Evolutionary conservation across 441 rosid species (phyloP), one percentile per base, ranked within the genome.

Genomic region (Viola pubescens): DNA sequence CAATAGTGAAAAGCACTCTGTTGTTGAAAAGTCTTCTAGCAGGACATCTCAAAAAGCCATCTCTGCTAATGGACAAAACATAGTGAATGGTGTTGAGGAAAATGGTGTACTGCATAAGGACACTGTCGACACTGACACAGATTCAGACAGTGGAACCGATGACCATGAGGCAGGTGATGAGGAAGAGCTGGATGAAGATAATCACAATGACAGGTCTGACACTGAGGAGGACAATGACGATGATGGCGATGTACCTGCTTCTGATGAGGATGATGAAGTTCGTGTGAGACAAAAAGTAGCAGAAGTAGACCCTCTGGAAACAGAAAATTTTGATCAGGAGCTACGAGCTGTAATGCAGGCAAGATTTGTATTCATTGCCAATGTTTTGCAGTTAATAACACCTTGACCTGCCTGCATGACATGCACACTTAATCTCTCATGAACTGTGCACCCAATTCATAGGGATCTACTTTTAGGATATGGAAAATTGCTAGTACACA

Each of bases 311-410:
- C 98, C 91, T 61, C 77, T 68, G 69, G 99, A 94, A 77, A 78
- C 74, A 56, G 91, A 86, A 1, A 80, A 73, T 76, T 94, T 94
- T 72, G 98, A 88, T 66, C 78, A 76, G 84, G 98, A 91, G 75
- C 82, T 94, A 49, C 80, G 82, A 77, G 95, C 99, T 68, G 91
- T 94, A 48, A 75, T 94, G 78, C 96, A 94, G 96, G 98, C 73
- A 82, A 78, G 88, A 59, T 63, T 62, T 57, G 45, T 51, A 54
- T 66, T 38, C 34, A 7, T 42, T 48, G 26, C 46, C 34, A 26
- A 26, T 68, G 14, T 40, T 60, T 13, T 10, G 34, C 34, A 26
- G 34, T 26, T 26, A 26, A 26, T 26, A 26, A 26, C 3, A 26
- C 34, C 34, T 26, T 26, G 34, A 26, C 3, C 34, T 26, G 34